These are phyloP conservation scores for Ceratocystis diversiconidia DNA, from an alignment of 2,329 filamentous ascomycete species.

Conservation along the genomic window DNA sequence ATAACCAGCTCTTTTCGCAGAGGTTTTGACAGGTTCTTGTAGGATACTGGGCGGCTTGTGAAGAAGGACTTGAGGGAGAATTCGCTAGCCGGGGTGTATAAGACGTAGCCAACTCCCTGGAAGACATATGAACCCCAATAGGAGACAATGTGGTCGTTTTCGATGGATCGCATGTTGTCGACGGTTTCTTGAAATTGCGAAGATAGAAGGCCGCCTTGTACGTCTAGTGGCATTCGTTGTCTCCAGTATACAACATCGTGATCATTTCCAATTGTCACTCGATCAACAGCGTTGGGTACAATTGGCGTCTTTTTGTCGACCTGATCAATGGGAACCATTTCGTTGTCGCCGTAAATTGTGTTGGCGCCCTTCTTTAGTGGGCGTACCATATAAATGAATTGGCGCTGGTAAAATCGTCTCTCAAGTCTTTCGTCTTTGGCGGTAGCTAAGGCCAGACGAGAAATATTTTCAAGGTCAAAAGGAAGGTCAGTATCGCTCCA, in stretches of 20 bases:
- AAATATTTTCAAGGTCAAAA: constrained; percentile 49
- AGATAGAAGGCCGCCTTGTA: constrained; percentile 30
- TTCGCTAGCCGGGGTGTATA: constrained; percentile 53
- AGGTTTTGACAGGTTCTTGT: constrained; percentile 48
- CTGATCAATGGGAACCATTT: constrained; percentile 55
- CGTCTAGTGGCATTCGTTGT: constrained; percentile 35
- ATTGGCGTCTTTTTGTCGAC: constrained; percentile 42
- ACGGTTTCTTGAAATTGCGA: constrained; percentile 49
- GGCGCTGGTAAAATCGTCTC: constrained; percentile 53
- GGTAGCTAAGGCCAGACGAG: constrained; percentile 45
- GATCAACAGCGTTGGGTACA: constrained; percentile 33
- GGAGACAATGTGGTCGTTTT: constrained; percentile 56
- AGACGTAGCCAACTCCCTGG: constrained; percentile 46
- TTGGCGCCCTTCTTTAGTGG: constrained; percentile 47
- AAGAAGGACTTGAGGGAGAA: constrained; percentile 54
- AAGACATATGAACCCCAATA: constrained; percentile 58
- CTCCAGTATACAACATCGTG: constrained; percentile 44
- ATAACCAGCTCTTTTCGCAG: constrained; percentile 46
- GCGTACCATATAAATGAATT: constrained; percentile 56
- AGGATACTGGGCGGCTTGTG: constrained; percentile 44
- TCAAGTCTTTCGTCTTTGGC: constrained; percentile 49
- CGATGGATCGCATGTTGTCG: constrained; percentile 40
- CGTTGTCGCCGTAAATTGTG: constrained; percentile 48
- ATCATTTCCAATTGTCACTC: constrained; percentile 48
- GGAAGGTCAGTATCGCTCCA: constrained; percentile 68